A percentile compares a stretch with the other conserved stretches of the same genome.
Evolutionary conservation across 1,139 yeast species (phyloP).

Genomic region (Saccharomyces hybrid): DNA sequence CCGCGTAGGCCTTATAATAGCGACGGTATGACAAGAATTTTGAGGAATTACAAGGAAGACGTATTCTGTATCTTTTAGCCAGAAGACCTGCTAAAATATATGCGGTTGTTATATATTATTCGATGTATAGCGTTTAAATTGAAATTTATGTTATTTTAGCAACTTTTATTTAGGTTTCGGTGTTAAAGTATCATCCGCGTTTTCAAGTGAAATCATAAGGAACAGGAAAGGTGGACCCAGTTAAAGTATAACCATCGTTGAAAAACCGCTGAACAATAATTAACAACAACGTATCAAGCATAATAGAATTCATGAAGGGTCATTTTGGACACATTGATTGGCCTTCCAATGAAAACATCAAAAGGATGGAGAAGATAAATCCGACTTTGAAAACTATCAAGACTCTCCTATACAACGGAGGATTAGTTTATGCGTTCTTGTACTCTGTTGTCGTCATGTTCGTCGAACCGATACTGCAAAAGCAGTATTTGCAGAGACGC

Average conservation of each 20-base stretch:
- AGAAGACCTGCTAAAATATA: neutral
- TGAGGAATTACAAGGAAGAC: constrained; percentile 14
- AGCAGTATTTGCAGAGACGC: constrained; percentile 28
- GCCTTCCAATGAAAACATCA: constrained; percentile 7
- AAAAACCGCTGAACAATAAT: no score
- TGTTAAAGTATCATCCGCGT: neutral
- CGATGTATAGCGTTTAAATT: neutral
- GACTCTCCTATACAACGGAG: constrained; percentile 22
- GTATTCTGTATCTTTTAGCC: constrained; percentile 10
- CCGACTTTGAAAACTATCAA: constrained; percentile 21
- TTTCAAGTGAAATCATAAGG: neutral
- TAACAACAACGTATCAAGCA: neutral
- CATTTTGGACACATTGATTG: neutral
- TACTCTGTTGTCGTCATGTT: constrained; percentile 20
- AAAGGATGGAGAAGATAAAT: neutral
- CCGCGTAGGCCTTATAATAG: constrained; percentile 29
- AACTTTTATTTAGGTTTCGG: neutral
- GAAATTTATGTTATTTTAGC: no score
- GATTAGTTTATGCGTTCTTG: constrained; percentile 18
- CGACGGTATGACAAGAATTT: constrained; percentile 21
- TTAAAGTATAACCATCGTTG: neutral
- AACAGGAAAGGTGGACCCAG: neutral
- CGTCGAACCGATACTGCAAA: constrained; percentile 29
- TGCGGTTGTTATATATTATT: neutral
- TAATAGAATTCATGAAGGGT: neutral